Conservation (phyloP, 768 basidiomycete species). For the Favolaschia claudopus region DNA sequence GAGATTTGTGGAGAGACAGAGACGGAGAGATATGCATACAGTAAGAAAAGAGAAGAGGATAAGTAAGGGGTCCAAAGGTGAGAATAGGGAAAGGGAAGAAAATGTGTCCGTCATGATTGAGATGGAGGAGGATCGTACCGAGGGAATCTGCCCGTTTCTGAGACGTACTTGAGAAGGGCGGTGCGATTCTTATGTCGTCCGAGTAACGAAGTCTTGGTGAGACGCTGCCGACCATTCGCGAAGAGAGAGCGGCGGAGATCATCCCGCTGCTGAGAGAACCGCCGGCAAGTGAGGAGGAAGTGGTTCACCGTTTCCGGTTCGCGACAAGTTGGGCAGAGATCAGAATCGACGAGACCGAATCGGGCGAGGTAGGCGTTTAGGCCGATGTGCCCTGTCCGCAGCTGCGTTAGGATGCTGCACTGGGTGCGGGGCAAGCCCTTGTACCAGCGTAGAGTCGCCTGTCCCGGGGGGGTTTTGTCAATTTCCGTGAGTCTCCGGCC, state of each 20-base stretch:
- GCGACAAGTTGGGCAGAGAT: neutral
- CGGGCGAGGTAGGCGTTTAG: slow-evolving; percentile 37
- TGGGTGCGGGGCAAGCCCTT: slow-evolving; percentile 19
- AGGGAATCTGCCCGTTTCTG: neutral
- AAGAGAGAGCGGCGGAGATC: neutral
- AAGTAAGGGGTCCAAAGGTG: too few species aligned
- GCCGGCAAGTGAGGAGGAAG: neutral
- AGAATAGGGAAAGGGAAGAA: neutral
- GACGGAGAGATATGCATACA: neutral
- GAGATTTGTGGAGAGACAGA: neutral
- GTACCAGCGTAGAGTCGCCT: too few species aligned
- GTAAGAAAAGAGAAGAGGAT: neutral
- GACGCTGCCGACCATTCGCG: neutral
- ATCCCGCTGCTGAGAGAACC: neutral
- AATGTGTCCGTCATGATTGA: neutral
- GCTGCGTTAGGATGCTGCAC: slow-evolving; percentile 35
- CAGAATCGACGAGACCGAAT: slow-evolving; percentile 18
- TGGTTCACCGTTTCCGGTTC: slow-evolving; percentile 1
- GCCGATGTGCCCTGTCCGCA: slow-evolving; percentile 38
- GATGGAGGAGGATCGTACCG: neutral
- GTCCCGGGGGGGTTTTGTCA: too few species aligned
- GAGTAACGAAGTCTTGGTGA: neutral
- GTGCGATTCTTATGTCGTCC: neutral
- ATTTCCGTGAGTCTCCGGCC: too few species aligned
- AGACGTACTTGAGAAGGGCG: neutral